These are phyloP conservation scores for Solanum pennellii DNA, from an alignment of 257 asterid species.

Conservation along the genomic window DNA sequence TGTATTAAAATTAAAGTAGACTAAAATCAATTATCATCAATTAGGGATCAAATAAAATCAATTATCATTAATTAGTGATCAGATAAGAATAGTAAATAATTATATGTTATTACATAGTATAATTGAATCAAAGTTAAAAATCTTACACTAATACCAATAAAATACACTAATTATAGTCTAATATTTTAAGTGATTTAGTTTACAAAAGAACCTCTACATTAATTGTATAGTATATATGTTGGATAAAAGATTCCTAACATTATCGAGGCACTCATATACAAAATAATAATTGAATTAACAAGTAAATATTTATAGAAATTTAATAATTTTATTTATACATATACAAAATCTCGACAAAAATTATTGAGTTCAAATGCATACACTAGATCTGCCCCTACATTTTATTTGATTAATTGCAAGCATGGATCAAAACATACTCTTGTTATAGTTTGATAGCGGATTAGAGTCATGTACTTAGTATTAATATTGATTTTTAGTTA, in stretches of 20 bases:
- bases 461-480: not conserved
- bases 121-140: not conserved
- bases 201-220: not conserved
- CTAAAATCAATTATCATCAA: not conserved
- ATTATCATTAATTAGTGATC: not conserved
- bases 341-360: not conserved
- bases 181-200: not conserved
- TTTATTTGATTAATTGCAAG: not conserved
- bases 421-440: not conserved
- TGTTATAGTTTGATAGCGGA: not conserved
- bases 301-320: not conserved
- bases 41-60: not conserved
- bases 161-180: not conserved
- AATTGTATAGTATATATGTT: not conserved
- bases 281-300: not conserved
- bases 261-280: not conserved
- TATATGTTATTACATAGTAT: not conserved
- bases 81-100: not conserved
- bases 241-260: not conserved
- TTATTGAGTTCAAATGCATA: not conserved
- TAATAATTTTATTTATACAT: not conserved
- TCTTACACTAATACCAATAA: not conserved
- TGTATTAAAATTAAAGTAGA: not conserved
- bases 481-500: not conserved
- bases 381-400: fast-evolving